phyloP scores from a whole-genome alignment of 257 asterid genomes.

The Ehretia macrophylla region DNA sequence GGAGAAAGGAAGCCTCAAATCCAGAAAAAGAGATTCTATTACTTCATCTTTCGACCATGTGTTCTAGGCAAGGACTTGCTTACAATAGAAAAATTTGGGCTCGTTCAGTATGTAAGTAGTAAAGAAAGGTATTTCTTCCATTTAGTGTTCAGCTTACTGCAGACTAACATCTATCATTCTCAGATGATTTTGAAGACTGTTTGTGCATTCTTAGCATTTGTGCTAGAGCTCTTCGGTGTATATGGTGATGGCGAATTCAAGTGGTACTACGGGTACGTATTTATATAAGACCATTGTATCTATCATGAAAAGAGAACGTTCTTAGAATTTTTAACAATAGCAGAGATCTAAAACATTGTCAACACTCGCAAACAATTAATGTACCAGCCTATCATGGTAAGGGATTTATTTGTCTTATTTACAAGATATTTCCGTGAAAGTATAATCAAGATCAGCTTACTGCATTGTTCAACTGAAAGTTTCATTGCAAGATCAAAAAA shows the following conservation, averaged over 20 bases:
- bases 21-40: constrained; percentile 30
- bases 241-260: constrained; percentile 92
- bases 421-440: too few relatives aligned
- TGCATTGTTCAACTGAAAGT: too few relatives aligned
- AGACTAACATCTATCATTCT: constrained; percentile 10
- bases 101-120: constrained; percentile 77
- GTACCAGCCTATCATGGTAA: too few relatives aligned
- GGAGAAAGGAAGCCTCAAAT: constrained; percentile 25
- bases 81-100: constrained; percentile 72
- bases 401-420: too few relatives aligned
- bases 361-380: too few relatives aligned
- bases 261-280: constrained; percentile 83
- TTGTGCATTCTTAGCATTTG: constrained; percentile 71
- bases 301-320: too few relatives aligned
- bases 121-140: constrained; percentile 1
- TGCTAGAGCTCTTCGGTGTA: constrained; percentile 78
- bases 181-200: constrained; percentile 95
- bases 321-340: too few relatives aligned
- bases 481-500: too few relatives aligned
- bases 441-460: too few relatives aligned
- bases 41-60: constrained; percentile 62
- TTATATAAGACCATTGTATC: background rate
- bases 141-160: background rate
- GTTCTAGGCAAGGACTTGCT: constrained; percentile 64
- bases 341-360: too few relatives aligned